These are phyloP conservation scores for Microbotryomycetes sp. DNA, from an alignment of 1,284 basidiomycete species.

Conservation along the genomic window DNA sequence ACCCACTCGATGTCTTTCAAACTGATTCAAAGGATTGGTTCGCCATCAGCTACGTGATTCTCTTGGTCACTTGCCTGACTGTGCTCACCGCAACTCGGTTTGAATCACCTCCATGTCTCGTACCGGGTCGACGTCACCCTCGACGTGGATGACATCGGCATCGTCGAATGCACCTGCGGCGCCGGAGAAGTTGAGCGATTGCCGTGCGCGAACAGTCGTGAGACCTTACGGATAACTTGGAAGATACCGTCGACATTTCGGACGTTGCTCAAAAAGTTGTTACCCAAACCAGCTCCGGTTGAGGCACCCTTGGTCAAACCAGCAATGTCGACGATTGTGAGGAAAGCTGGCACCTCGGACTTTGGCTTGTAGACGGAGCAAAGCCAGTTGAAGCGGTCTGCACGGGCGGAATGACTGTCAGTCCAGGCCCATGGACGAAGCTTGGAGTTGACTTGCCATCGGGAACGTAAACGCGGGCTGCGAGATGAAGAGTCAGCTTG, in stretches of 20 bases:
- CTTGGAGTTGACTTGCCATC: constrained; percentile 47
- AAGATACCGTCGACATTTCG: constrained; percentile 99
- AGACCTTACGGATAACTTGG: constrained; percentile 70
- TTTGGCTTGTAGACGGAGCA: constrained; percentile 83
- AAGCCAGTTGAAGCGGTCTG: constrained; percentile 84
- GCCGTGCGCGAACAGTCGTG: background rate
- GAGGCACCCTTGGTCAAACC: constrained; percentile 94
- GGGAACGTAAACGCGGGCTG: constrained; percentile 91
- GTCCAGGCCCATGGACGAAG: background rate
- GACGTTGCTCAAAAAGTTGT: constrained; percentile 95
- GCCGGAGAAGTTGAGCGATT: background rate
- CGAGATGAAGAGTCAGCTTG: constrained; percentile 5
- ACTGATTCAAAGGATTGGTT: constrained; percentile 1
- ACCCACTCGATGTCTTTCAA: constrained; percentile 99
- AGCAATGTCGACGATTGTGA: constrained; percentile 98
- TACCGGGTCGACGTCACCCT: constrained; percentile 92
- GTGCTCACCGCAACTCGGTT: constrained; percentile 65
- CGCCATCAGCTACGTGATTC: background rate
- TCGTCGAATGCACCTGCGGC: constrained; percentile 74
- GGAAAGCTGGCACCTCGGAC: constrained; percentile 81
- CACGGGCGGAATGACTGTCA: background rate
- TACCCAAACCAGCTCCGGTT: constrained; percentile 95
- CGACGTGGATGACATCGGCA: constrained; percentile 97
- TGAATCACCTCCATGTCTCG: constrained; percentile 98
- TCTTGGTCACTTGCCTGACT: background rate